Evolutionary conservation across 306 rosid species (phyloP).

Genomic region (Cercis canadensis): DNA sequence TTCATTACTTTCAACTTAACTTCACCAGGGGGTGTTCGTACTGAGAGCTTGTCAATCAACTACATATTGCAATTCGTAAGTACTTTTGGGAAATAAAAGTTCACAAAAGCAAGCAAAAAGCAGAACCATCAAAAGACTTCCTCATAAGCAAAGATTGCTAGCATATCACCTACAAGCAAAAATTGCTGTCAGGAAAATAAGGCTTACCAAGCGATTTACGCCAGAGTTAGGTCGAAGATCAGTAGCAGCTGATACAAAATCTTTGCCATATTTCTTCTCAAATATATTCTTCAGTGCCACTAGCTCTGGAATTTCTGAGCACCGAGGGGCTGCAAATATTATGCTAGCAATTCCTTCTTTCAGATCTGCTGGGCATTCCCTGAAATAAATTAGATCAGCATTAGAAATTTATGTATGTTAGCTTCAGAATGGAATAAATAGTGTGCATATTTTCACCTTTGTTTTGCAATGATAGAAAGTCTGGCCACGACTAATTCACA

Average conservation of each 20-base stretch:
- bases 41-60: conserved; percentile 98
- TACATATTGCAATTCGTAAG: conserved; percentile 39
- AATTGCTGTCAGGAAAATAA: not conserved
- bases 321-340: conserved; percentile 91
- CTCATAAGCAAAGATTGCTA: not conserved
- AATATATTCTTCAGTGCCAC: conserved; percentile 67
- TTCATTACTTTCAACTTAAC: conserved; percentile 81
- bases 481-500: conserved; percentile 86
- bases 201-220: conserved; percentile 81
- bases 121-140: not conserved
- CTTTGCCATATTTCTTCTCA: conserved; percentile 93
- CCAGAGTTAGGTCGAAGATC: conserved; percentile 90
- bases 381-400: conserved; percentile 43
- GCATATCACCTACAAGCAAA: not conserved
- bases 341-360: conserved; percentile 95
- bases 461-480: conserved; percentile 84
- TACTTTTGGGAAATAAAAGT: conserved; percentile 2
- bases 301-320: conserved; percentile 95
- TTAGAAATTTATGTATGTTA: conserved; percentile 35
- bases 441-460: conserved; percentile 54
- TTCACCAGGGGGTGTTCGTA: conserved; percentile 79
- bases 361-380: conserved; percentile 95
- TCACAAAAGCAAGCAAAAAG: too few relatives aligned
- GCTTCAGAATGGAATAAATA: not conserved
- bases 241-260: conserved; percentile 91